Evolutionary conservation across 2,329 filamentous ascomycete genomes (phyloP), one percentile per base, ranked within the genome.

Genomic region (Fusarium poae): DNA sequence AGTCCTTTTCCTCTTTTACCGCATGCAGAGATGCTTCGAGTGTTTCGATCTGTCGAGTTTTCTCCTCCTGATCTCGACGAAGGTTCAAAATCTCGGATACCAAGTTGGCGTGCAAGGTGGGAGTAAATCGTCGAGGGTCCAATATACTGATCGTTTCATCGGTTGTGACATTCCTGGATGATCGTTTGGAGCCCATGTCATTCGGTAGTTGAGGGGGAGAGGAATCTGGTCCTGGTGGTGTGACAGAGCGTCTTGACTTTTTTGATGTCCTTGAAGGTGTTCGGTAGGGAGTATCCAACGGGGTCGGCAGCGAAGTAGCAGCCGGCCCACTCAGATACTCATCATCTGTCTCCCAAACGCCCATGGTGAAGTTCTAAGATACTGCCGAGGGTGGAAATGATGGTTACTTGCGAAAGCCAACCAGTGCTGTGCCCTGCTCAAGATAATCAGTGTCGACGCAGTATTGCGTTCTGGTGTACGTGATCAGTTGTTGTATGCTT

Each of bases 51-150:
- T 93, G 86, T 73, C 89, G 92, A 44, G 91, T 87, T 80, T 97
- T 97, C 42, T 92, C 93, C 76, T 99, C 96, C 66, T 98, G 88
- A 69, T 99, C 96, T 60, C 96, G 87, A 23, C 94, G 89, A 50
- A 99, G 82, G 3, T 90, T 89, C 39, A 99, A 83, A 67, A 99
- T 99, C 78, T 99, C 96, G 0, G 95, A 95, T 1, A 99, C 95
- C 9, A 99, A 83, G 50, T 93, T 97, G 11, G 96, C 96, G 78
- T 98, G 96, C 13, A 99, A 82, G 0, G 94, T 98, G 2, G 96
- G 96, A 1, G 96, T 99, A 76, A 99, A 97, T 37, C 96, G 88
- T 57, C 95, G 89, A 5, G 96, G 94, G 76, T 99, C 96, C 30
- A 97, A 83, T 23, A 93, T 89, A 71, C 87, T 86, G 60, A 94